These are phyloP conservation scores for Agrocybe pediades DNA, from an alignment of 768 basidiomycete species.

Conservation along the genomic window DNA sequence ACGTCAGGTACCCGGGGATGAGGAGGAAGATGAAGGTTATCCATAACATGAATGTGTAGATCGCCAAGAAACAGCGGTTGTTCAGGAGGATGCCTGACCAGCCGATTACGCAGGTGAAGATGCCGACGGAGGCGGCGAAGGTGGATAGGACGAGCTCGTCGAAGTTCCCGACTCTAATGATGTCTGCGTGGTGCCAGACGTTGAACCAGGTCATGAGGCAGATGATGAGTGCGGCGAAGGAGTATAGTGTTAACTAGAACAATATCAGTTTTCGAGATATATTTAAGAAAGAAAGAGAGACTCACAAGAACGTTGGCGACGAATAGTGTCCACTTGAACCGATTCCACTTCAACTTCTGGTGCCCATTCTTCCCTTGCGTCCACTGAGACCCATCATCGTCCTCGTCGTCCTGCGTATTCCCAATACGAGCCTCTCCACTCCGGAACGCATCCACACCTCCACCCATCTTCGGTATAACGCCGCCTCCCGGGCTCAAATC, in stretches of 20 bases:
- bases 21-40: slow-evolving; percentile 69
- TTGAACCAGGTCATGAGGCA: slow-evolving; percentile 81
- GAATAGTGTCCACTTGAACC: slow-evolving; percentile 83
- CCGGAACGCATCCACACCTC: slow-evolving; percentile 71
- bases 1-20: slow-evolving; percentile 77
- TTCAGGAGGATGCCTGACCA: slow-evolving; percentile 84
- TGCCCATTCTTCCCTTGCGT: neutral
- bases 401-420: slow-evolving; percentile 27
- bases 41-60: slow-evolving; percentile 79
- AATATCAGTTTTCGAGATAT: neutral
- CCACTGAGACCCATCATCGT: slow-evolving; percentile 10
- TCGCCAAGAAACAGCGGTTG: slow-evolving; percentile 79
- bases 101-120: slow-evolving; percentile 70
- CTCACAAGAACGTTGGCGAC: slow-evolving; percentile 55
- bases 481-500: slow-evolving; percentile 20
- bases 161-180: slow-evolving; percentile 68
- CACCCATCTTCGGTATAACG: slow-evolving; percentile 61
- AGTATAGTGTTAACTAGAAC: slow-evolving; percentile 52
- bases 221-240: slow-evolving; percentile 59
- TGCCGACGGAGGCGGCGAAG: slow-evolving; percentile 55
- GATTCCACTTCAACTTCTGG: slow-evolving; percentile 64
- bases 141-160: slow-evolving; percentile 70
- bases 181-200: slow-evolving; percentile 64
- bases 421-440: slow-evolving; percentile 55
- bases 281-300: slow-evolving; percentile 1